Conservation (phyloP, 2,329 filamentous ascomycete species). For the Neospermospora avenae region DNA sequence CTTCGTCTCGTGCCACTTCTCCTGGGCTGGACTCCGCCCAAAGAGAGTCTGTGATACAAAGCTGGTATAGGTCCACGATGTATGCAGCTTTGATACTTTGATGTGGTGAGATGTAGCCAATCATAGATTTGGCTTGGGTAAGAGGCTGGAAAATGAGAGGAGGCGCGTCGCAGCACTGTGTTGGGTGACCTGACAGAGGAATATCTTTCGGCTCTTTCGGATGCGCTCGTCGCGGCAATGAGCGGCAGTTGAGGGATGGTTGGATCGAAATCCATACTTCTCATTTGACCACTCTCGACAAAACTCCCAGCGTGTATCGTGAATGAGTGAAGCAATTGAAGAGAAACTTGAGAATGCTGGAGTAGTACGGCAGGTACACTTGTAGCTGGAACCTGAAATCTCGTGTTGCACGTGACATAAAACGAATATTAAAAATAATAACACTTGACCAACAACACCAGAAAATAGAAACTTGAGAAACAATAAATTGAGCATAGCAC, state of each 20-base stretch:
- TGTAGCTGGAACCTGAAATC: not conserved
- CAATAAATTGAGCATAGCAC: not conserved
- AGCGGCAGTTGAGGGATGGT: not conserved
- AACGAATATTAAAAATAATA: not conserved
- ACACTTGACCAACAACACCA: not conserved
- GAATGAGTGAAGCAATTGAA: not conserved
- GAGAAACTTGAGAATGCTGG: not conserved
- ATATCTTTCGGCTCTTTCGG: conserved; percentile 1
- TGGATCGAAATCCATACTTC: not conserved
- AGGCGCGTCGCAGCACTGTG: not conserved
- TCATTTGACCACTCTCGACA: not conserved
- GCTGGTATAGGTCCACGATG: not conserved
- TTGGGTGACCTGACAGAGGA: not conserved
- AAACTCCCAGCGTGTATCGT: not conserved
- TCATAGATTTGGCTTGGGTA: conserved; percentile 6
- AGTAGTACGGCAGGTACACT: not conserved
- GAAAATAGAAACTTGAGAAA: not conserved
- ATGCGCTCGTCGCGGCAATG: conserved; percentile 9
- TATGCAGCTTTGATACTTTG: not conserved
- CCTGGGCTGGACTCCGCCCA: not conserved
- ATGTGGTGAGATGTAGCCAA: conserved; percentile 11
- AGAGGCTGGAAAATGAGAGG: not conserved
- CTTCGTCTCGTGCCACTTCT: conserved; percentile 4
- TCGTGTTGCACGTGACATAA: not conserved
- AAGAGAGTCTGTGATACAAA: conserved; percentile 1